Conservation (phyloP, 140 eudicot genomes). For the Flaveria floridana region DNA sequence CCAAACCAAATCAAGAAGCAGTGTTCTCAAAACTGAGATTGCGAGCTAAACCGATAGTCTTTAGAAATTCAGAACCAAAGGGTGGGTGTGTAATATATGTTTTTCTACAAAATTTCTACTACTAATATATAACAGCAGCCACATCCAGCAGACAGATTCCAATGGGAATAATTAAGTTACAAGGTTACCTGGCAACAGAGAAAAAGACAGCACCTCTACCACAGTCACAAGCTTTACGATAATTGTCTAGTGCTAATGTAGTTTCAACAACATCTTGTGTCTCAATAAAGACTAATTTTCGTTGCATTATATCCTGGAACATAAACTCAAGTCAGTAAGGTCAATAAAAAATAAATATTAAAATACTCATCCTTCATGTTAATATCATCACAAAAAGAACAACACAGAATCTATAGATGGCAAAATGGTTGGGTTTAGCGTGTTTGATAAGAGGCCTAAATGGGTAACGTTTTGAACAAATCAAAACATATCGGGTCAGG, state of each 20-base stretch:
- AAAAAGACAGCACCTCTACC: conserved; percentile 99
- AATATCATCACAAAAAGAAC: conserved; percentile 9
- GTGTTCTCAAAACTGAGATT: neutral
- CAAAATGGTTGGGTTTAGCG: neutral
- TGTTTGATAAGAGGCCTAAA: neutral
- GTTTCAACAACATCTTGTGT: conserved; percentile 99
- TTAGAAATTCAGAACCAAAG: neutral
- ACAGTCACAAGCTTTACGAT: conserved; percentile 98
- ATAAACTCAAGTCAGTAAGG: conserved; percentile 14
- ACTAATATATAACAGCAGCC: conserved; percentile 4
- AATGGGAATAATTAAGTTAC: neutral
- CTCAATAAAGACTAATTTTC: conserved; percentile 93
- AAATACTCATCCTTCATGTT: neutral
- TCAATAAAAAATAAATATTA: neutral
- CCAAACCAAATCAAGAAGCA: neutral
- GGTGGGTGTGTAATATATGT: neutral
- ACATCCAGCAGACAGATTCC: neutral
- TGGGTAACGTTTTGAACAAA: neutral
- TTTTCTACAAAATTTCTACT: neutral
- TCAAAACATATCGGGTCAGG: neutral
- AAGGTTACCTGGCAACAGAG: conserved; percentile 88
- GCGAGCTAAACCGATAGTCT: no score
- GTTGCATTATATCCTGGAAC: conserved; percentile 93
- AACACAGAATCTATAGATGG: neutral
- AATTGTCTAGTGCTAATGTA: conserved; percentile 91